These are phyloP conservation scores for Coemansia sp. DNA, from an alignment of 192 early-diverging fungal genomes.

Conservation along the genomic window DNA sequence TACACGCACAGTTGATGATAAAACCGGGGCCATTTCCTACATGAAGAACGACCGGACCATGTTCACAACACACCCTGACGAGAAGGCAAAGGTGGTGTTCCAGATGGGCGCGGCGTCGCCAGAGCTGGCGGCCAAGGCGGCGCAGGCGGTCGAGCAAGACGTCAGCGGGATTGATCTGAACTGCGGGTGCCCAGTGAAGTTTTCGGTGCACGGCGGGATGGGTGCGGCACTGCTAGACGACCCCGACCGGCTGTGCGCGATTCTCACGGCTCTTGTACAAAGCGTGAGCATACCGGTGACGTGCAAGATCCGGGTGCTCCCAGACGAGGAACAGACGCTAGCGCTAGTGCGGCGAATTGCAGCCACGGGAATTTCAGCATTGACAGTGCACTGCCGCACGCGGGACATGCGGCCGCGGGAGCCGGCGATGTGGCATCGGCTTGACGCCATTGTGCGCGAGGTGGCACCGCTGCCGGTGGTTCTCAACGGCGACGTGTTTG, in stretches of 20 bases:
- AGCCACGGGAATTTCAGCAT: conserved; percentile 74
- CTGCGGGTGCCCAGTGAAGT: conserved; percentile 96
- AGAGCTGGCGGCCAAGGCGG: conserved; percentile 79
- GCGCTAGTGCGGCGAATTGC: conserved; percentile 77
- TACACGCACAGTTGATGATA: conserved; percentile 61
- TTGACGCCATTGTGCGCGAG: conserved; percentile 64
- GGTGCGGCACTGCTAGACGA: conserved; percentile 83
- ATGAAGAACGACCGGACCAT: conserved; percentile 53
- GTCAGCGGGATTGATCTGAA: conserved; percentile 91
- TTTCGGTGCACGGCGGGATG: conserved; percentile 91
- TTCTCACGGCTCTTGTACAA: conserved; percentile 66
- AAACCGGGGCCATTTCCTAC: conserved; percentile 76
- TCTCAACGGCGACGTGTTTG: conserved; percentile 87
- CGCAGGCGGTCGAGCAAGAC: conserved; percentile 77
- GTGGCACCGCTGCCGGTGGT: conserved; percentile 75
- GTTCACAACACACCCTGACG: conserved; percentile 71
- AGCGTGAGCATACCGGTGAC: conserved; percentile 73
- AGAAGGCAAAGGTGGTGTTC: conserved; percentile 75
- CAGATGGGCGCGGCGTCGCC: conserved; percentile 91
- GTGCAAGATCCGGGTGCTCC: conserved; percentile 81
- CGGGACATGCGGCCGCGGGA: conserved; percentile 70
- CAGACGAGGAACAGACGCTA: conserved; percentile 71
- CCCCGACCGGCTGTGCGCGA: conserved; percentile 75
- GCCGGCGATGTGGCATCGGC: conserved; percentile 78
- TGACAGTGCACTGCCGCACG: conserved; percentile 86